These are phyloP conservation scores for Ustilago shanxiensis DNA, from an alignment of 1,284 basidiomycete genomes.

Conservation along the genomic window DNA sequence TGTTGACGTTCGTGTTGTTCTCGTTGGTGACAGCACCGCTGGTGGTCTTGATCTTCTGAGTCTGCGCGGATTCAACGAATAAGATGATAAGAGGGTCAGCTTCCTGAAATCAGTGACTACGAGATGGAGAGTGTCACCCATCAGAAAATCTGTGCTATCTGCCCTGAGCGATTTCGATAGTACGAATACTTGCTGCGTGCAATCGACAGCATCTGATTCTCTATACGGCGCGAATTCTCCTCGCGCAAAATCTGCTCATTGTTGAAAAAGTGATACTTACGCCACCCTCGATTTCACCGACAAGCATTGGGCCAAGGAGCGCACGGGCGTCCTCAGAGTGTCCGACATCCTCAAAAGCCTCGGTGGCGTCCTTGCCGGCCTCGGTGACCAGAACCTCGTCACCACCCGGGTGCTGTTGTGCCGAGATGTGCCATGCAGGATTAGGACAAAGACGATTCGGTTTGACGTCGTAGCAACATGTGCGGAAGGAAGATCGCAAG, in stretches of 20 bases:
- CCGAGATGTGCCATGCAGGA: neutral
- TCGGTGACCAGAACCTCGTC: constrained; percentile 96
- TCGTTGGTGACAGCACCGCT: constrained; percentile 54
- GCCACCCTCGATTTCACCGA: constrained; percentile 74
- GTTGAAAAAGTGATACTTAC: constrained; percentile 26
- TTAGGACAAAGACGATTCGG: neutral
- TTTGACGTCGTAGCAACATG: too few species aligned
- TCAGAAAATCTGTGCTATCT: too few species aligned
- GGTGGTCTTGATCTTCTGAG: constrained; percentile 50
- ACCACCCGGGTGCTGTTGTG: constrained; percentile 83
- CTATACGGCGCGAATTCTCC: too few species aligned
- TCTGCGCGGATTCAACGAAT: constrained; percentile 10
- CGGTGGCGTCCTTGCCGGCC: constrained; percentile 93
- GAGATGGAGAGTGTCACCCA: neutral
- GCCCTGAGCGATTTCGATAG: too few species aligned
- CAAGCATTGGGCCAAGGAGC: constrained; percentile 77
- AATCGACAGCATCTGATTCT: neutral
- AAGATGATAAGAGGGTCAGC: neutral
- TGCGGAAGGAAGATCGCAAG: neutral
- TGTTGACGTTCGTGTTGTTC: constrained; percentile 54
- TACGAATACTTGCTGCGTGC: neutral
- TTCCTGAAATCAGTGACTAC: neutral
- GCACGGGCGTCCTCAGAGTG: constrained; percentile 97
- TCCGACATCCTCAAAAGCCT: constrained; percentile 98
- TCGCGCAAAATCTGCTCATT: neutral